A percentile compares a stretch with the other conserved stretches of the same genome.
Evolutionary conservation across 768 basidiomycete genomes (phyloP).

Genomic region (Psilocybe sp.): DNA sequence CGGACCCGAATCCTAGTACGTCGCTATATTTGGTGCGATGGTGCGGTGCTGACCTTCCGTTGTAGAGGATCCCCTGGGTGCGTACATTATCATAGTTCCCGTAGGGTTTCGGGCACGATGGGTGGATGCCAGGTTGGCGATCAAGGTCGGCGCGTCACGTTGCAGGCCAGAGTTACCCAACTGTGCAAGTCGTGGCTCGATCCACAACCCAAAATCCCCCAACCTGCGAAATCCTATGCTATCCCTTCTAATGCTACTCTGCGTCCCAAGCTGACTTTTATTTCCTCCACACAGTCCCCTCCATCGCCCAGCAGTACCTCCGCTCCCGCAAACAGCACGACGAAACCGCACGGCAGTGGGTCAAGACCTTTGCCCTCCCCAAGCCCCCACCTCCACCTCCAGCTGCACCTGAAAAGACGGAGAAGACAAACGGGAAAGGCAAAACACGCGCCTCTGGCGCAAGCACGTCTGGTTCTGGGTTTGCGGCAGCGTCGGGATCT

Average conservation of each 20-base stretch:
- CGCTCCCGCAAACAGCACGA: slow-evolving; percentile 72
- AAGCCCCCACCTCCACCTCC: slow-evolving; percentile 29
- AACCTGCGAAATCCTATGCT: too few species aligned
- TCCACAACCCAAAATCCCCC: too few species aligned
- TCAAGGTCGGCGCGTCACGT: too few species aligned
- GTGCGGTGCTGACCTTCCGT: slow-evolving; percentile 1
- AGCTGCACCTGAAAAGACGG: slow-evolving; percentile 17
- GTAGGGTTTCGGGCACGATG: too few species aligned
- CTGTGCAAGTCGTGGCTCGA: too few species aligned
- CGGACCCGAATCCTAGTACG: slow-evolving; percentile 92
- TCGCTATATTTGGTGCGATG: slow-evolving; percentile 10
- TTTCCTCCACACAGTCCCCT: slow-evolving; percentile 45
- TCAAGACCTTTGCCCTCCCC: slow-evolving; percentile 62
- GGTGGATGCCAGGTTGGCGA: too few species aligned
- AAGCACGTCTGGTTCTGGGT: slow-evolving; percentile 12
- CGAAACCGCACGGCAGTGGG: slow-evolving; percentile 76
- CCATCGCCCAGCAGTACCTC: slow-evolving; percentile 67
- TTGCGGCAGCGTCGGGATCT: slow-evolving; percentile 7
- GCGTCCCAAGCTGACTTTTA: too few species aligned
- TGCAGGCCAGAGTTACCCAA: too few species aligned
- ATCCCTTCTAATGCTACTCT: too few species aligned
- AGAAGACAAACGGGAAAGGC: slow-evolving; percentile 31
- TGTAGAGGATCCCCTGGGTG: slow-evolving; percentile 72
- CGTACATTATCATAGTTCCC: slow-evolving; percentile 9
- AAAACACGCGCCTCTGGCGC: slow-evolving; percentile 14